Base-by-base conservation (phyloP, 176 grass and related monocot species). In the Oryza nivara region DNA sequence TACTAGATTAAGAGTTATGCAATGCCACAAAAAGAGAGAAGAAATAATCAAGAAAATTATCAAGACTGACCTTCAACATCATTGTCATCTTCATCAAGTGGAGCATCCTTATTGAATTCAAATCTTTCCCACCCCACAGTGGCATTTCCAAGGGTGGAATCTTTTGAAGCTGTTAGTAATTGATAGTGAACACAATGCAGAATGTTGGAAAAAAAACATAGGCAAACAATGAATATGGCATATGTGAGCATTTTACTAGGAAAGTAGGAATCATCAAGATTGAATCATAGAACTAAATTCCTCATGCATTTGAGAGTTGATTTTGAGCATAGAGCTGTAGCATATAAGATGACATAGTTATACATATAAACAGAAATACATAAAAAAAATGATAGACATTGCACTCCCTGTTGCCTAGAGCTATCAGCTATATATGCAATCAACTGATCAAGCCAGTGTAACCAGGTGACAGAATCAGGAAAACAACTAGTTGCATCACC, bases 41-140 rank as follows among this genome's bases (percentile, higher is more conserved):
- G 32, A 13, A 77, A 4, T 76, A 71, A 44, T 56, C 44, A 80
- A 76, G 56, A 84, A 13, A 77, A 4, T 76, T 66, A 52, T 56
- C 44, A 80, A 76, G 56, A 84, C 71, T 65, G 70, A 94, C 93
- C 96, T 87, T 98, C 96, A 76, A 83, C 80, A 70, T 90, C 89
- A 69, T 90, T 74, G 47, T 83, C 78, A 76, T 92, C 85, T 71
- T 95, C 89, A 90, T 98, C 91, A 90, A 98, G 91, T 45, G 93
- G 93, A 58, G 96, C 96, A 81, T 98, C 89, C 84, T 98, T 95
- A 66, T 98, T 85, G 77, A 98, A 98, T 64, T 95, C 83, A 87
- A 98, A 98, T 77, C 96, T 90, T 77, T 92, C 96, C 96, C 96
- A 98, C 66, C 93, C 77, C 48, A 83, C 61, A 73, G 77, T 71